phyloP scores from a whole-genome alignment of 2,329 filamentous ascomycete species.

The Penicillium sp. region DNA sequence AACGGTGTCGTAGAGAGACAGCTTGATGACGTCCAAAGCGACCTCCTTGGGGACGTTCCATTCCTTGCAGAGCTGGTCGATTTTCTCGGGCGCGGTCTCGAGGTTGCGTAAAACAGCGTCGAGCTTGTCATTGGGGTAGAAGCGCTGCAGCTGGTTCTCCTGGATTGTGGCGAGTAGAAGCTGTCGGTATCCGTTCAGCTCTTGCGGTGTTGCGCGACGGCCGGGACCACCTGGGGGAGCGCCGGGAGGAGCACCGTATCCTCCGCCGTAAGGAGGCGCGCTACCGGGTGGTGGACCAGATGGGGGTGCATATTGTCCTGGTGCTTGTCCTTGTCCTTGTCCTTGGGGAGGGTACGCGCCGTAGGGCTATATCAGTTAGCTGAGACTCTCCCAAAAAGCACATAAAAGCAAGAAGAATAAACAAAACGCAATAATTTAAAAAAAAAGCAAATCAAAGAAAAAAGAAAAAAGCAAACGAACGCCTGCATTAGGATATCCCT shows the following conservation, averaged over 20 bases:
- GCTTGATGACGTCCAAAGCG: slow-evolving; percentile 60
- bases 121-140: slow-evolving; percentile 54
- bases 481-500: slow-evolving; percentile 21
- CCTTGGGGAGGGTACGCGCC: slow-evolving; percentile 26
- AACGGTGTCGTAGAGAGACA: slow-evolving; percentile 59
- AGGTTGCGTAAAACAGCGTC: slow-evolving; percentile 30
- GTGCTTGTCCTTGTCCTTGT: slow-evolving; percentile 19
- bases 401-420: background rate
- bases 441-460: background rate
- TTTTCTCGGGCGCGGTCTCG: slow-evolving; percentile 37
- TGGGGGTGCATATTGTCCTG: slow-evolving; percentile 20
- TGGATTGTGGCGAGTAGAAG: slow-evolving; percentile 54
- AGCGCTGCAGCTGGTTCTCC: slow-evolving; percentile 56
- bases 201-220: slow-evolving; percentile 43
- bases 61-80: slow-evolving; percentile 54
- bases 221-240: slow-evolving; percentile 21
- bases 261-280: slow-evolving; percentile 20
- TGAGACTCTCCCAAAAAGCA: background rate
- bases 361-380: slow-evolving; percentile 13
- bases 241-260: slow-evolving; percentile 19
- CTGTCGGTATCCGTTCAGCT: slow-evolving; percentile 54
- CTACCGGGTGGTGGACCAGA: slow-evolving; percentile 25
- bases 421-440: slow-evolving; percentile 15
- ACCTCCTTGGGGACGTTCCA: slow-evolving; percentile 59
- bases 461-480: slow-evolving; percentile 16